Percentiles rank a stretch among this genome's conserved stretches.
Evolutionary conservation across 129 eudicot species (phyloP).

Genomic region (Helianthus tuberosus): DNA sequence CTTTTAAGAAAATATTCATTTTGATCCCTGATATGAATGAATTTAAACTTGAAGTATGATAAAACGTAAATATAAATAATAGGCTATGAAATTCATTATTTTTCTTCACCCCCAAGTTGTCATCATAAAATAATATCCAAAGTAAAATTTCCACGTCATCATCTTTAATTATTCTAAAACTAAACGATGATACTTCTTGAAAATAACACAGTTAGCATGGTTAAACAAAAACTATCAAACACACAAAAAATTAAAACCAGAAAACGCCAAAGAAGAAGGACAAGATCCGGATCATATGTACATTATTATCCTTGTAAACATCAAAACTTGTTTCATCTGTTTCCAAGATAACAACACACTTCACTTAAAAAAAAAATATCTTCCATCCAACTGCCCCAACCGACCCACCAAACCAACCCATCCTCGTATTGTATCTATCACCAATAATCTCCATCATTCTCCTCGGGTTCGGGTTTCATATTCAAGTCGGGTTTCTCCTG

Average conservation of each 20-base stretch:
- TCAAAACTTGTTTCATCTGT: conserved; percentile 42
- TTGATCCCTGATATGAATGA: too few relatives aligned
- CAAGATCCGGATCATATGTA: conserved; percentile 27
- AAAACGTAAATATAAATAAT: too few relatives aligned
- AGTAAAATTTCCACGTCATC: too few relatives aligned
- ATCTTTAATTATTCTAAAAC: background rate
- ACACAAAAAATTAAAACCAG: background rate
- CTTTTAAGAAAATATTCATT: too few relatives aligned
- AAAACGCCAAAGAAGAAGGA: background rate
- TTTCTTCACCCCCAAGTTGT: too few relatives aligned
- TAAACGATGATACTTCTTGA: background rate
- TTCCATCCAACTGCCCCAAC: conserved; percentile 1
- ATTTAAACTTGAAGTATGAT: too few relatives aligned
- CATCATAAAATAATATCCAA: too few relatives aligned
- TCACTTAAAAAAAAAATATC: background rate
- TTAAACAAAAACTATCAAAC: background rate
- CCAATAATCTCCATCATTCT: conserved; percentile 56
- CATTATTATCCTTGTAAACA: conserved; percentile 43
- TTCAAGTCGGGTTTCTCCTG: conserved; percentile 84
- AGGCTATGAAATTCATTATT: too few relatives aligned
- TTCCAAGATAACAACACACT: conserved; percentile 27
- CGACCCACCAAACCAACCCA: background rate
- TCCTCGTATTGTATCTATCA: conserved; percentile 21
- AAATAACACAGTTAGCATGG: background rate
- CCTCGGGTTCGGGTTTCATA: conserved; percentile 80